A percentile compares a stretch with the other conserved stretches of the same genome.
Conservation (phyloP, 2,329 filamentous ascomycete genomes). For the Pestalotiopsis sp. region DNA sequence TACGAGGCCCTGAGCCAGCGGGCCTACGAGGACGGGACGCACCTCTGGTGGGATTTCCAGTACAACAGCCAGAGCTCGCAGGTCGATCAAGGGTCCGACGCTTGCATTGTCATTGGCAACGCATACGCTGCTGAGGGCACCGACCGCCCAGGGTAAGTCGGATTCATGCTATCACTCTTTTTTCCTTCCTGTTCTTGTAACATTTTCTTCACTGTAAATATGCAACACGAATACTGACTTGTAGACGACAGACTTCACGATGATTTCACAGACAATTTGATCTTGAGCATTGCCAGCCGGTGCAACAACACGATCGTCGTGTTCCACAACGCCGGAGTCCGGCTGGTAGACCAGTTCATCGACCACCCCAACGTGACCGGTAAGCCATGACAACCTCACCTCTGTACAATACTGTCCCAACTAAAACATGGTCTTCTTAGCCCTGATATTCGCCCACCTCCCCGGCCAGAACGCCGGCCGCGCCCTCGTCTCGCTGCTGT, state of each 20-base stretch:
- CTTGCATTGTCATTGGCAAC: conserved; percentile 63
- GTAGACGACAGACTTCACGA: conserved; percentile 49
- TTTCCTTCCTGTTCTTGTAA: background rate
- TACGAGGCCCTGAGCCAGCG: conserved; percentile 43
- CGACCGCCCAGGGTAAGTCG: conserved; percentile 44
- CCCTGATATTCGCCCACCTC: conserved; percentile 53
- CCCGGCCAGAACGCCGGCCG: conserved; percentile 76
- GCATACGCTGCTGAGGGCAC: conserved; percentile 67
- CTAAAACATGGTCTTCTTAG: background rate
- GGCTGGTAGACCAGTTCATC: conserved; percentile 60
- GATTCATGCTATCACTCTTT: background rate
- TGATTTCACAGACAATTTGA: conserved; percentile 55
- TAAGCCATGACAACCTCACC: background rate
- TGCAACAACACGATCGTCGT: conserved; percentile 65
- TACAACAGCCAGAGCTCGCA: conserved; percentile 33
- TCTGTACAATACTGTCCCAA: background rate
- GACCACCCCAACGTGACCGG: conserved; percentile 68
- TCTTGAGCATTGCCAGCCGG: conserved; percentile 49
- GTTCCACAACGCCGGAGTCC: conserved; percentile 63
- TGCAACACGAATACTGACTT: background rate
- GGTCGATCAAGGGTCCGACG: conserved; percentile 47
- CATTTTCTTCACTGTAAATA: background rate
- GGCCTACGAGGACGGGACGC: conserved; percentile 46
- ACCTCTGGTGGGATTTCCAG: conserved; percentile 49
- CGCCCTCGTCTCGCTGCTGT: conserved; percentile 73